phyloP scores from a whole-genome alignment of 2,329 filamentous ascomycete species.

The Aspergillus arachidicola region DNA sequence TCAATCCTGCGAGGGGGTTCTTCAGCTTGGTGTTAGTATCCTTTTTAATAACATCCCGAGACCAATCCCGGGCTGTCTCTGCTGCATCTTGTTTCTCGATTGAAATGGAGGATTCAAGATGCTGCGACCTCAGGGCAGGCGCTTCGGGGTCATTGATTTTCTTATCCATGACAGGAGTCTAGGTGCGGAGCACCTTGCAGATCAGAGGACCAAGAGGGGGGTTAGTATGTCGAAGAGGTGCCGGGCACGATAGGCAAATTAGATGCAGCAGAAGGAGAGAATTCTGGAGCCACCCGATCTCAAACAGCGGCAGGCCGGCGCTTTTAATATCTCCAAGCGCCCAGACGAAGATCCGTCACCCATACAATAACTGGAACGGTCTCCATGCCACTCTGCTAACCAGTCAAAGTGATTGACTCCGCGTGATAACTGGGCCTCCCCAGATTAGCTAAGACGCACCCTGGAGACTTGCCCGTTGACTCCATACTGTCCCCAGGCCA shows the following conservation, averaged over 20 bases:
- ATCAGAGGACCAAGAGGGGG: constrained; percentile 1
- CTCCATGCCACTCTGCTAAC: background rate
- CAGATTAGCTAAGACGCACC: constrained; percentile 1
- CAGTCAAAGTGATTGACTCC: background rate
- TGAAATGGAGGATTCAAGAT: constrained; percentile 7
- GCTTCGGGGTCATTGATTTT: constrained; percentile 14
- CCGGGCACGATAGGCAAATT: constrained; percentile 9
- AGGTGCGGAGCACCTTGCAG: constrained; percentile 2
- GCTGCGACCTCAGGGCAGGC: constrained; percentile 2
- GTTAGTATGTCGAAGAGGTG: background rate
- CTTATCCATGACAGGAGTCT: constrained; percentile 12
- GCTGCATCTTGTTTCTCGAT: constrained; percentile 13
- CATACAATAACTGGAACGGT: background rate
- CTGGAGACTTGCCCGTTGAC: background rate
- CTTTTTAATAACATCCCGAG: constrained; percentile 9
- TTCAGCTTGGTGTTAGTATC: constrained; percentile 16
- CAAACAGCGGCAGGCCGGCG: background rate
- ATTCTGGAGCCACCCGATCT: background rate
- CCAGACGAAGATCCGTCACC: background rate
- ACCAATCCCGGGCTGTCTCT: constrained; percentile 15
- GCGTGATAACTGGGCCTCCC: background rate
- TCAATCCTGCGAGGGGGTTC: constrained; percentile 31
- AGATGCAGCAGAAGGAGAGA: constrained; percentile 9
- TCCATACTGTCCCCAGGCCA: constrained; percentile 5
- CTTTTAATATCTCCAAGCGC: constrained; percentile 5